These are phyloP conservation scores for Vicia faba DNA, from an alignment of 306 rosid species.

Conservation along the genomic window DNA sequence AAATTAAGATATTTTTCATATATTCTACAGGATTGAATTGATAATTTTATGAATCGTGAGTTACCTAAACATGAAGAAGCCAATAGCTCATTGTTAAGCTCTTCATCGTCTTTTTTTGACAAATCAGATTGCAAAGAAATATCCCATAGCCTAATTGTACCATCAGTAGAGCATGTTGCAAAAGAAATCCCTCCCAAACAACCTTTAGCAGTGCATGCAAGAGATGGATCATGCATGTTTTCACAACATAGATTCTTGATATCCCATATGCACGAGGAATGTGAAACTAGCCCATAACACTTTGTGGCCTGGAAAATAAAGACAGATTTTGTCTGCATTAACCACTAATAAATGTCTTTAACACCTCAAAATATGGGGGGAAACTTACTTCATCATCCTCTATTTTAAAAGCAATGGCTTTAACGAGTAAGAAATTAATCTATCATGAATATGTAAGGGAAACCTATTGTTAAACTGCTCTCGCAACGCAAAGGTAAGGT, in stretches of 20 bases:
- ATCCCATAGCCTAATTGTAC: conserved; percentile 85
- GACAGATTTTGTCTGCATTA: conserved; percentile 29
- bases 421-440: conserved; percentile 22
- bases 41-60: conserved; percentile 6
- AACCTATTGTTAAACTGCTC: too few species aligned
- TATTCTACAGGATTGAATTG: conserved; percentile 8
- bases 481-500: too few species aligned
- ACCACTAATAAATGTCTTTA: conserved; percentile 15
- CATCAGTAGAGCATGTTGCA: conserved; percentile 83
- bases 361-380: conserved; percentile 12
- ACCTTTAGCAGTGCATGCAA: conserved; percentile 82
- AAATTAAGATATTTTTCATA: conserved; percentile 5
- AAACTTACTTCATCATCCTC: conserved; percentile 16
- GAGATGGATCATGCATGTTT: conserved; percentile 70
- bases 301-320: conserved; percentile 56
- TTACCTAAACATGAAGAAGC: conserved; percentile 61
- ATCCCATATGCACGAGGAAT: conserved; percentile 86
- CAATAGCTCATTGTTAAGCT: conserved; percentile 43
- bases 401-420: conserved; percentile 24
- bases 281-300: conserved; percentile 72
- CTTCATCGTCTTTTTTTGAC: conserved; percentile 41
- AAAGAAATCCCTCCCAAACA: conserved; percentile 78
- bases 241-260: conserved; percentile 80
- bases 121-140: conserved; percentile 60
- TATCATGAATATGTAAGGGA: conserved; percentile 1